Conservation (phyloP, 805 yeast species). For the Vanderwaltozyma verrucispora region DNA sequence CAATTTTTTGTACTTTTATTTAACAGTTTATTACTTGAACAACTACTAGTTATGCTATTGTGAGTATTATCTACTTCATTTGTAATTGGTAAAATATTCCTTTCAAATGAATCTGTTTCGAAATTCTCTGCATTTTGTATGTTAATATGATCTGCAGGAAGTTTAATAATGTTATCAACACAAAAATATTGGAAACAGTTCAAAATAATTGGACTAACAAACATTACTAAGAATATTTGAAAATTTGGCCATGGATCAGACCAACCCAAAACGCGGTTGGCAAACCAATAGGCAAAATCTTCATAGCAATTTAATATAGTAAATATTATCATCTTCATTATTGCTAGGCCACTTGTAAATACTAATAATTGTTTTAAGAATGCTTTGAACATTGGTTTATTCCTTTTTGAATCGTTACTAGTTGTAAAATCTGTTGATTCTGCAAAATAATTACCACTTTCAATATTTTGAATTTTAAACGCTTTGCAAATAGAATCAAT, state of each 20-base stretch:
- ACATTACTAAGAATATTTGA: conserved; percentile 80
- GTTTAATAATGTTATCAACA: conserved; percentile 63
- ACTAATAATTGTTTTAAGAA: conserved; percentile 63
- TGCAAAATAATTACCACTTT: conserved; percentile 35
- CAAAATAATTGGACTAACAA: conserved; percentile 65
- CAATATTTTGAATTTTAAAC: conserved; percentile 31
- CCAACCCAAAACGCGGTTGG: conserved; percentile 73
- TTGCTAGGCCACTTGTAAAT: conserved; percentile 50
- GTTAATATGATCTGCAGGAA: conserved; percentile 29
- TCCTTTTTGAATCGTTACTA: background rate
- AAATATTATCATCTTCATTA: conserved; percentile 54
- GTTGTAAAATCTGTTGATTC: too few species aligned
- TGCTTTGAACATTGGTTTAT: conserved; percentile 49
- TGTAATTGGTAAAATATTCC: background rate
- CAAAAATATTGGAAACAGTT: conserved; percentile 65
- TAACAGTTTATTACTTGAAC: background rate
- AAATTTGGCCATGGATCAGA: conserved; percentile 68
- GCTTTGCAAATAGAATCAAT: conserved; percentile 35
- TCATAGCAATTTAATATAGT: conserved; percentile 54
- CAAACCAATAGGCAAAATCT: conserved; percentile 60
- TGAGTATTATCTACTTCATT: too few species aligned
- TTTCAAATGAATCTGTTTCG: conserved; percentile 15
- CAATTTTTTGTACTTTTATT: background rate
- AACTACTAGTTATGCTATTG: background rate
- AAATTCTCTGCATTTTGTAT: conserved; percentile 21